Conservation (phyloP, 2,329 filamentous ascomycete genomes). For the Trichophyton simii region DNA sequence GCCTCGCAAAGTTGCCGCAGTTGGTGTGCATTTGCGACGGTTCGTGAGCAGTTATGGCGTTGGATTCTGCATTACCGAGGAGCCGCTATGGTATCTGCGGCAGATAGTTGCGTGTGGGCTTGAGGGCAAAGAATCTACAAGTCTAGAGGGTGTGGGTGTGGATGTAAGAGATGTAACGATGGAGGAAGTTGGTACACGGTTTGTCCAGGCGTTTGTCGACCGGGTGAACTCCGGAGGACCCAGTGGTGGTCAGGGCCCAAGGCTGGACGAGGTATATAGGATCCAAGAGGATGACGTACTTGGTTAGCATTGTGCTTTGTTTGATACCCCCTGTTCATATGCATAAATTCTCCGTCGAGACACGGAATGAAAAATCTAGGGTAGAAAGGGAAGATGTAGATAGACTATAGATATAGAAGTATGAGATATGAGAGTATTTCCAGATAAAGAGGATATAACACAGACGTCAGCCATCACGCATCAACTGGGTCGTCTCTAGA, state of each 20-base stretch:
- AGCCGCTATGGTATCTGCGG: constrained; percentile 52
- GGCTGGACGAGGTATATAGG: constrained; percentile 30
- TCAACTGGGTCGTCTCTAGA: background rate
- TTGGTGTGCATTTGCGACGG: constrained; percentile 81
- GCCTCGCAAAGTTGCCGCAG: constrained; percentile 65
- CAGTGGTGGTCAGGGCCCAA: constrained; percentile 20
- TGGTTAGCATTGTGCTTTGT: background rate
- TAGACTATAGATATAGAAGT: background rate
- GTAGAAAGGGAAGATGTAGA: background rate
- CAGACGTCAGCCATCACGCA: background rate
- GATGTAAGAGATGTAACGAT: constrained; percentile 15
- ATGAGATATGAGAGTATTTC: background rate
- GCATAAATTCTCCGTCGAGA: background rate
- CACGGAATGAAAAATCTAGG: background rate
- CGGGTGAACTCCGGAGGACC: constrained; percentile 26
- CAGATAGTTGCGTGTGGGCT: constrained; percentile 87
- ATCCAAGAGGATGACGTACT: constrained; percentile 25
- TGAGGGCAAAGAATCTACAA: constrained; percentile 67
- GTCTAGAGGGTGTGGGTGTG: constrained; percentile 45
- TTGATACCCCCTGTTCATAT: background rate
- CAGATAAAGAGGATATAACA: background rate
- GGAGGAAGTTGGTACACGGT: constrained; percentile 29
- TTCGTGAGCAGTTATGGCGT: constrained; percentile 76
- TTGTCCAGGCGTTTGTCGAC: constrained; percentile 29
- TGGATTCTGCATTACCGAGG: constrained; percentile 46